Evolutionary conservation across 768 basidiomycete genomes (phyloP), one percentile per base, ranked within the genome.

Genomic region (Pleurotus tuoliensis): DNA sequence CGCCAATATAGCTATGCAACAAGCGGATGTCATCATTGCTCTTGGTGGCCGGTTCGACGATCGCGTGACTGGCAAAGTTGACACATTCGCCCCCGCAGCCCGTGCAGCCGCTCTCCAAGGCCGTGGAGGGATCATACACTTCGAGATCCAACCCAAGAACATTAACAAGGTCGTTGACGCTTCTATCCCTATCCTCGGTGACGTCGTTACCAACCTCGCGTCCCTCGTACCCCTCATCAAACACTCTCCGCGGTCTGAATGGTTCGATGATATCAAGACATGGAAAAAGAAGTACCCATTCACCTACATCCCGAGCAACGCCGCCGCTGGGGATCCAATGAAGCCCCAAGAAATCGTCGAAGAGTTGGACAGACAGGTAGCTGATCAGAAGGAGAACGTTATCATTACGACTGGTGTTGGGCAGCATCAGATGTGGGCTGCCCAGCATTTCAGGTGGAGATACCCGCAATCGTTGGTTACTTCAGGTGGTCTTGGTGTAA

Each of bases 361-460:
- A 74, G 95, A 95, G 74, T 79, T 99, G 41, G 87, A 98, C 65
- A 76, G 66, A 53, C 90, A 93, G 75, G 84, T 84, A n/a, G 76
- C 76, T 47, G 79, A 88, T 58, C 82, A 76, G 70, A 96, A 98
- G 75, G 88, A 92, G 56, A 85, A 98, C 20, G 82, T 97, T 39
- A 74, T 99, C 66, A 73, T 99, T 52, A 72, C 92, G 9, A 99
- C 97, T 13, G 97, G 97, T 63, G 97, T 99, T 18, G 97, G 97
- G 6, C 97, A 99, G 70, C 97, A 98, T 74, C 96, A 99, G 73
- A 98, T 98, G 97, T 98, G 94, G 94, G 96, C 96, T 1, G 92
- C 92, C 41, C 97, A 99, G 71, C 80, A 88, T 69, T 98, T 84
- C 73, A 80, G 95, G 57, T 99, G 95, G 95, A 89, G 75, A 59